Percentiles rank a stretch among this genome's conserved stretches.
Conservation (phyloP, 257 asterid species). For the Fraxinus americana region DNA sequence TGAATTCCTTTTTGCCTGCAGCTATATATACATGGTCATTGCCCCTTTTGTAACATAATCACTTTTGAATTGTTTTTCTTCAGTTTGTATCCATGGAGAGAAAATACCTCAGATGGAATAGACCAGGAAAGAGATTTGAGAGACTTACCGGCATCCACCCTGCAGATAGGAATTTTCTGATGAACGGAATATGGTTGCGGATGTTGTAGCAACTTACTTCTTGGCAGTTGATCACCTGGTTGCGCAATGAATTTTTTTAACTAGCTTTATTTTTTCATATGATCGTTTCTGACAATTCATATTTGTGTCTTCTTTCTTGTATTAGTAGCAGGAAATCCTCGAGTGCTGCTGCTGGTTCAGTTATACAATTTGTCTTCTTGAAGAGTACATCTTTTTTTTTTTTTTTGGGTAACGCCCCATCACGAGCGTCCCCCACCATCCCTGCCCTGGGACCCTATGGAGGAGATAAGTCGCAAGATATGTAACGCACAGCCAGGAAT, state of each 20-base stretch:
- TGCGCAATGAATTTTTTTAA: too few species aligned
- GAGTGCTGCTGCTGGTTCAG: neutral
- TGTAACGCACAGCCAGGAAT: too few species aligned
- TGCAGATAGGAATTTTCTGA: constrained; percentile 69
- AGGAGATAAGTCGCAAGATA: too few species aligned
- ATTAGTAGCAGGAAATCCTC: neutral
- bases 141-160: constrained; percentile 88
- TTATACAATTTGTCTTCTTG: neutral
- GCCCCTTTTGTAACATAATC: neutral
- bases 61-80: constrained; percentile 26
- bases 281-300: too few species aligned
- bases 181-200: constrained; percentile 68
- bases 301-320: neutral
- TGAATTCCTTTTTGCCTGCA: neutral
- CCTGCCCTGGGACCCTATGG: too few species aligned
- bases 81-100: constrained; percentile 88
- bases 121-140: constrained; percentile 80
- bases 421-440: too few species aligned
- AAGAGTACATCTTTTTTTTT: neutral
- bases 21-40: neutral
- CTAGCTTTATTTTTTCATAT: neutral
- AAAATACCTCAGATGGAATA: constrained; percentile 72
- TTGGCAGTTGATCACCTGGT: too few species aligned
- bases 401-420: too few species aligned
- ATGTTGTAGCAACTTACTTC: neutral